A percentile compares a stretch with the other conserved stretches of the same genome.
phyloP scores from a whole-genome alignment of 352 stramenopile species.

The Globisporangium canariense region DNA sequence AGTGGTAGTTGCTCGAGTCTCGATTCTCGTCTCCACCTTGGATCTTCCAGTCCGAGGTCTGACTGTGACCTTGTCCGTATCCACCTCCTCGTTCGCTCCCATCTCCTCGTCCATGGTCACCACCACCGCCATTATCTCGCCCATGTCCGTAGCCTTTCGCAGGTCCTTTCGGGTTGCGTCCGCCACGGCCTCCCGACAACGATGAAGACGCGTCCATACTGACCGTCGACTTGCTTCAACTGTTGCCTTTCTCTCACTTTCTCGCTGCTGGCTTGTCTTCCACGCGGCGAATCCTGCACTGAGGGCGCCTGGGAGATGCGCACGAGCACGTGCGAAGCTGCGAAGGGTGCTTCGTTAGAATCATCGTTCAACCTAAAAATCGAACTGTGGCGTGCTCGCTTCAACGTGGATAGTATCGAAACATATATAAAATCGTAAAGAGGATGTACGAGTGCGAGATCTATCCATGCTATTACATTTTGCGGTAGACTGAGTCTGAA shows the following conservation, averaged over 20 bases:
- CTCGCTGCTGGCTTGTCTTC: neutral
- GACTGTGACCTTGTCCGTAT: neutral
- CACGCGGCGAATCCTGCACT: neutral
- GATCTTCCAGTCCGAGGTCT: neutral
- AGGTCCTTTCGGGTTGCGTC: neutral
- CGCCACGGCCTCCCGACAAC: neutral
- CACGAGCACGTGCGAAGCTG: neutral
- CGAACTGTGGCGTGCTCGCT: too few species aligned
- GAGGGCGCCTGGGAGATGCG: neutral
- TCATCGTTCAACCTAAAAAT: too few species aligned
- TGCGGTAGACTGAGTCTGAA: too few species aligned
- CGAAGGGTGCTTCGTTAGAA: too few species aligned
- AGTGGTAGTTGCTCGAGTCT: constrained; percentile 3
- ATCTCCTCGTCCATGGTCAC: neutral
- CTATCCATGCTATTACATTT: too few species aligned
- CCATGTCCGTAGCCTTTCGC: neutral
- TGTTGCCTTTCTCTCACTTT: neutral
- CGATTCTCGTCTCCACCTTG: neutral
- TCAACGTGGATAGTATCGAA: too few species aligned
- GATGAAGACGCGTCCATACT: neutral
- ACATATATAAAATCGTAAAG: too few species aligned
- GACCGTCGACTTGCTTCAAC: neutral
- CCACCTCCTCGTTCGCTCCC: neutral
- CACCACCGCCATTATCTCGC: neutral
- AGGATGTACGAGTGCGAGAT: too few species aligned